Evolutionary conservation across 306 rosid genomes (phyloP).

Genomic region (Vigna radiata): DNA sequence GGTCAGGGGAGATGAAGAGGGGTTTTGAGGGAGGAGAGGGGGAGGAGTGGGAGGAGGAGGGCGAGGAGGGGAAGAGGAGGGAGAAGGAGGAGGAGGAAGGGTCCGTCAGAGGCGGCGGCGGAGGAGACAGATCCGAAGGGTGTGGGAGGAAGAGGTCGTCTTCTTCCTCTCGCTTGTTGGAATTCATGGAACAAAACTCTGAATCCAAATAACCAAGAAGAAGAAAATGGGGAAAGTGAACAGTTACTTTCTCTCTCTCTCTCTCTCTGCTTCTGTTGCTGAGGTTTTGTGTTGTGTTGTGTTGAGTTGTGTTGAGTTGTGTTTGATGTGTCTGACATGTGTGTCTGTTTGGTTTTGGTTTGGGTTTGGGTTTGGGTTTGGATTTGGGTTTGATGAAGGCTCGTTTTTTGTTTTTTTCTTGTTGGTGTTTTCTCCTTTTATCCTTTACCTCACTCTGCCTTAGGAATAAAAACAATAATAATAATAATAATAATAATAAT

Average conservation of each 20-base stretch:
- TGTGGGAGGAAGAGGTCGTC: conserved; percentile 64
- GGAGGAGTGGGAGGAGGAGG: conserved; percentile 69
- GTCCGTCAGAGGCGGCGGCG: conserved; percentile 32
- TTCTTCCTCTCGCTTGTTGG: conserved; percentile 78
- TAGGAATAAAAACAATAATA: no score
- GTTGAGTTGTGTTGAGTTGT: not conserved
- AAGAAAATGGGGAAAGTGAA: conserved; percentile 5
- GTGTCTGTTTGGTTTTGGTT: no score
- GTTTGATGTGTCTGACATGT: not conserved
- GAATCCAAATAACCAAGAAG: not conserved
- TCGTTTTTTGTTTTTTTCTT: not conserved
- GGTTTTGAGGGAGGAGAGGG: conserved; percentile 65
- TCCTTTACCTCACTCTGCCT: no score
- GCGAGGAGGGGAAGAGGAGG: conserved; percentile 74
- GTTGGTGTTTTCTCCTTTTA: not conserved
- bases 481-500: no score
- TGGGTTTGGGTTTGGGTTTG: not conserved
- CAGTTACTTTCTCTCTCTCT: not conserved
- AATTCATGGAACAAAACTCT: conserved; percentile 61
- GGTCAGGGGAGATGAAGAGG: conserved; percentile 72
- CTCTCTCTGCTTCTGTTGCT: not conserved
- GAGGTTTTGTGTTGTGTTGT: conserved; percentile 1
- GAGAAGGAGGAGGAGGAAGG: conserved; percentile 36
- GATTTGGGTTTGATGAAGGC: not conserved
- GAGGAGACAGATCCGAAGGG: conserved; percentile 37